Conservation (phyloP, 208 protist species). For the Trypanosoma cruzi region DNA sequence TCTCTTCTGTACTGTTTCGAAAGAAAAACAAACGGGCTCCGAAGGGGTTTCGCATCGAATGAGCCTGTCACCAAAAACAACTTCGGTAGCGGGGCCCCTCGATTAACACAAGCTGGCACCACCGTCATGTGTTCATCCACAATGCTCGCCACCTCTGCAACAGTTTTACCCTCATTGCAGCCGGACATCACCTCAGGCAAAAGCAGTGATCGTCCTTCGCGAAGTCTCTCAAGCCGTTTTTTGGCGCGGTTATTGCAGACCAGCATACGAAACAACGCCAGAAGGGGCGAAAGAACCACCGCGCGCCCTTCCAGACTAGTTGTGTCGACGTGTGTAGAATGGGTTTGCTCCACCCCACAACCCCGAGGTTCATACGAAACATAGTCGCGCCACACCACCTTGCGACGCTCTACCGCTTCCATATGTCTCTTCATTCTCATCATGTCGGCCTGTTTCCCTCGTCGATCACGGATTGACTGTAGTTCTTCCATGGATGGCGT, state of each 20-base stretch:
- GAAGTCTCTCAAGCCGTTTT: slow-evolving; percentile 15
- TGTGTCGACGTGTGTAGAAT: not conserved
- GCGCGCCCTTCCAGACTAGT: slow-evolving; percentile 22
- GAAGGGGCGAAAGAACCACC: slow-evolving; percentile 25
- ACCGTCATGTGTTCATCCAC: slow-evolving; percentile 9
- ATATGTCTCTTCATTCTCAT: slow-evolving; percentile 11
- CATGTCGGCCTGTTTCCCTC: slow-evolving; percentile 2
- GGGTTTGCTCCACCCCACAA: not conserved
- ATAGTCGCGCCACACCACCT: slow-evolving; percentile 11
- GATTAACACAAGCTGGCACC: not conserved
- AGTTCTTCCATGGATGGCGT: slow-evolving; percentile 15
- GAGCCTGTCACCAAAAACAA: slow-evolving; percentile 20
- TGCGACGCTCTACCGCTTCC: slow-evolving; percentile 5
- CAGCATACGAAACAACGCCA: slow-evolving; percentile 27
- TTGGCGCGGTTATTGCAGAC: slow-evolving; percentile 28
- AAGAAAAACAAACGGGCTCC: slow-evolving; percentile 49
- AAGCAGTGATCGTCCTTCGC: not conserved
- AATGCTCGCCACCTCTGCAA: slow-evolving; percentile 16
- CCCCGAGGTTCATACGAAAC: slow-evolving; percentile 22
- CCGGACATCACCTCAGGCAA: not conserved
- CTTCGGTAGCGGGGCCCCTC: not conserved
- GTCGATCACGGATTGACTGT: not conserved
- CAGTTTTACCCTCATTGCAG: not conserved
- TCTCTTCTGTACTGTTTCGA: slow-evolving; percentile 33
- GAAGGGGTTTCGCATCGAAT: slow-evolving; percentile 21